Evolutionary conservation across 805 yeast species (phyloP).

Genomic region (Jamesozyma hellenica): DNA sequence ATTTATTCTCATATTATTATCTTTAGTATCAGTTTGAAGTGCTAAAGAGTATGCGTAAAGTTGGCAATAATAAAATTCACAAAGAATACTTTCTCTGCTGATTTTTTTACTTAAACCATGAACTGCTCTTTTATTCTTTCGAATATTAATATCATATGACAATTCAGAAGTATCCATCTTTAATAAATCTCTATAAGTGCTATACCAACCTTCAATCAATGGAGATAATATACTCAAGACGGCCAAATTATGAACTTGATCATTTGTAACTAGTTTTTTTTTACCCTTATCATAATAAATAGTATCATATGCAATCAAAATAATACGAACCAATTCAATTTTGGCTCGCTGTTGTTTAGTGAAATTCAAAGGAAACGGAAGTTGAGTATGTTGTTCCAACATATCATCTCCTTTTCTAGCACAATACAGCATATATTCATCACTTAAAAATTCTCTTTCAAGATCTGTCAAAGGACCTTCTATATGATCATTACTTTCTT

Average conservation of each 20-base stretch:
- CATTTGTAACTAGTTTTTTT: constrained; percentile 28
- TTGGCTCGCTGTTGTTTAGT: constrained; percentile 62
- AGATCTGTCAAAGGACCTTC: constrained; percentile 14
- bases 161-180: constrained; percentile 36
- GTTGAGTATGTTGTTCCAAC: constrained; percentile 2
- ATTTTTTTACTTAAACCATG: constrained; percentile 31
- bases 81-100: constrained; percentile 60
- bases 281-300: constrained; percentile 60
- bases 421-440: constrained; percentile 26
- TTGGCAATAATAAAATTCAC: constrained; percentile 79
- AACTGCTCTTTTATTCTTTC: constrained; percentile 27
- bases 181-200: constrained; percentile 47
- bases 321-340: constrained; percentile 66
- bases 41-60: constrained; percentile 80
- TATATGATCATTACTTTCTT: constrained; percentile 4
- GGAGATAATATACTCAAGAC: constrained; percentile 67
- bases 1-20: constrained; percentile 42
- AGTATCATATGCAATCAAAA: constrained; percentile 75
- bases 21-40: constrained; percentile 37
- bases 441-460: constrained; percentile 27
- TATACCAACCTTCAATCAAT: constrained; percentile 68
- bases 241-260: constrained; percentile 58
- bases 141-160: constrained; percentile 18
- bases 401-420: constrained; percentile 7
- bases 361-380: constrained; percentile 38